Conservation (phyloP, 768 basidiomycete genomes). For the Tremella fuciformis region DNA sequence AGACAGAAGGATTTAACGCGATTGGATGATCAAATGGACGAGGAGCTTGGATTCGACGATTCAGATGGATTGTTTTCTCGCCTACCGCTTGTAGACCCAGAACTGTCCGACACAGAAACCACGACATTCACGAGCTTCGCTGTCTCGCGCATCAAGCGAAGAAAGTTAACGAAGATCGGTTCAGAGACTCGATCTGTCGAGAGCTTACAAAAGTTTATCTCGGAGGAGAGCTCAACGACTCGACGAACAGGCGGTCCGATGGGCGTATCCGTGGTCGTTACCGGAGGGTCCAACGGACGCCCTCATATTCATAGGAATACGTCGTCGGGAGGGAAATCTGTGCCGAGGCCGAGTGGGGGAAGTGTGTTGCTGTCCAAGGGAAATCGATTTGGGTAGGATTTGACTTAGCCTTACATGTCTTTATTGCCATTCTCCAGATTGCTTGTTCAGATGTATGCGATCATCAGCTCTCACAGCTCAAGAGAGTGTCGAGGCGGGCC, state of each 20-base stretch:
- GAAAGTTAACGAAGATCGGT: not conserved
- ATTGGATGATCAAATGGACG: constrained; percentile 12
- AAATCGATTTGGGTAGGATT: constrained; percentile 9
- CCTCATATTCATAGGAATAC: not conserved
- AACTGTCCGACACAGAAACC: not conserved
- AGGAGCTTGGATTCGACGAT: constrained; percentile 14
- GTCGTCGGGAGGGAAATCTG: not conserved
- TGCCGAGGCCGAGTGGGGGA: constrained; percentile 5
- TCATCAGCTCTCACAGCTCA: too few relatives aligned
- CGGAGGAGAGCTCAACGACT: constrained; percentile 27
- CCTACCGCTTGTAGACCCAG: constrained; percentile 1
- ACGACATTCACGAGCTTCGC: not conserved
- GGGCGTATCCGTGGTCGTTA: constrained; percentile 21
- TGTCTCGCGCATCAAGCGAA: not conserved
- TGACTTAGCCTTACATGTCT: not conserved
- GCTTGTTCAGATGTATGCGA: too few relatives aligned
- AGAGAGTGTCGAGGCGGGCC: too few relatives aligned
- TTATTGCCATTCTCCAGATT: too few relatives aligned
- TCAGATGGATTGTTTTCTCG: constrained; percentile 11
- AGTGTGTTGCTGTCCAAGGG: constrained; percentile 19
- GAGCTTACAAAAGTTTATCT: constrained; percentile 16
- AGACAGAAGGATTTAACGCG: not conserved
- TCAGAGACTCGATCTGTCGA: constrained; percentile 9
- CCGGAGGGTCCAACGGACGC: not conserved
- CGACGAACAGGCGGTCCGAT: constrained; percentile 19